Evolutionary conservation across 768 basidiomycete species (phyloP).

Genomic region (Suillus subaureus): DNA sequence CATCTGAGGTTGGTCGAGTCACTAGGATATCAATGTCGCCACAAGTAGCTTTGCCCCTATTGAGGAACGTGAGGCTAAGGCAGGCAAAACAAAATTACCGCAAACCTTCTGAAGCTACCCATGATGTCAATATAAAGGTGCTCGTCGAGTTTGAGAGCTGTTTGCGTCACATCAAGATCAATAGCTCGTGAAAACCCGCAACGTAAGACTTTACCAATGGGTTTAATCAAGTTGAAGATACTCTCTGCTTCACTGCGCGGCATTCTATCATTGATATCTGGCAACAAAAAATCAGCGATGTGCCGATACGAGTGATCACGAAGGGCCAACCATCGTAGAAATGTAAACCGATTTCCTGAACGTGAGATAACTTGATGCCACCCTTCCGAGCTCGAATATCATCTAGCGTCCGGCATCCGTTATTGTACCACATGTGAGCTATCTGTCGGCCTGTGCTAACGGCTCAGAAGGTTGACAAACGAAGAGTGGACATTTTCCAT

Average conservation of each 20-base stretch:
- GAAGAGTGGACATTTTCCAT: slow-evolving; percentile 25
- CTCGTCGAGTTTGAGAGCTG: slow-evolving; percentile 73
- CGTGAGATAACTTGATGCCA: slow-evolving; percentile 59
- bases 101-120: slow-evolving; percentile 84
- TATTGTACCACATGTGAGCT: slow-evolving; percentile 73
- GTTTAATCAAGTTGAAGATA: slow-evolving; percentile 73
- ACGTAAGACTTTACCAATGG: slow-evolving; percentile 53
- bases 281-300: slow-evolving; percentile 4
- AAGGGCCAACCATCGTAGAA: slow-evolving; percentile 64
- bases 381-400: slow-evolving; percentile 65
- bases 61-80: neutral
- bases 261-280: slow-evolving; percentile 86
- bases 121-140: slow-evolving; percentile 81
- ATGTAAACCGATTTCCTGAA: slow-evolving; percentile 67
- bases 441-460: slow-evolving; percentile 56
- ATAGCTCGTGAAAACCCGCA: neutral
- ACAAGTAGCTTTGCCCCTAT: slow-evolving; percentile 76
- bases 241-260: slow-evolving; percentile 76
- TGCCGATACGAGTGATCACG: neutral
- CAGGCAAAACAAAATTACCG: slow-evolving; percentile 4
- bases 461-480: neutral
- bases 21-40: slow-evolving; percentile 94
- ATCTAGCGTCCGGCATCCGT: slow-evolving; percentile 76
- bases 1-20: slow-evolving; percentile 73
- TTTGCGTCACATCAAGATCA: neutral